Conservation (phyloP, 176 grass and related monocot genomes). For the Carex scoparia region DNA sequence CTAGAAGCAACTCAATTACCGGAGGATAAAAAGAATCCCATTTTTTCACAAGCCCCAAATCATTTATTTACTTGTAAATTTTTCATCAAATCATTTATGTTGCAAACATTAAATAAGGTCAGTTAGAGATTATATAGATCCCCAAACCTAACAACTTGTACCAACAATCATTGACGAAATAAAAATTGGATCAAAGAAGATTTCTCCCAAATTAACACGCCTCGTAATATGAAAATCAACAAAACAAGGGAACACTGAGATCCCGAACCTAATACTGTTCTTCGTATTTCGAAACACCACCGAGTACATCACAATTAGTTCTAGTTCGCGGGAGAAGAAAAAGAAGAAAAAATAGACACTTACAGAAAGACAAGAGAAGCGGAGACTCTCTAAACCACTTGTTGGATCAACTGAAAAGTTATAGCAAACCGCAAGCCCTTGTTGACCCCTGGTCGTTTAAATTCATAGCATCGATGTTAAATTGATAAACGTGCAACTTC, state of each 20-base stretch:
- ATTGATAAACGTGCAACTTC: too few species aligned
- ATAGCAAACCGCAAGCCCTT: background rate
- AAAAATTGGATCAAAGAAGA: background rate
- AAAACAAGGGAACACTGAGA: background rate
- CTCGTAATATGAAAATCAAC: background rate
- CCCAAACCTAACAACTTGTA: background rate
- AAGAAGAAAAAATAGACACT: background rate
- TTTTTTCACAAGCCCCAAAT: background rate
- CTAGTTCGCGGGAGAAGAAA: background rate
- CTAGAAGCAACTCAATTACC: background rate
- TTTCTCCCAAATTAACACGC: background rate
- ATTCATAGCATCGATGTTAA: too few species aligned
- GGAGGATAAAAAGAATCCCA: background rate
- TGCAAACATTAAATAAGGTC: background rate
- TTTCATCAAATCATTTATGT: background rate
- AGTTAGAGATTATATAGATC: slow-evolving; percentile 11
- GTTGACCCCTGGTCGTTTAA: too few species aligned
- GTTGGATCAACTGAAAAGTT: background rate
- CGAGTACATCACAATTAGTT: background rate
- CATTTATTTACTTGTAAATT: background rate
- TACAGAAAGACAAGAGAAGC: background rate
- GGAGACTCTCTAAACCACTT: background rate
- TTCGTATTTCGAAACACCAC: background rate
- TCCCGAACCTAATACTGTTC: background rate
- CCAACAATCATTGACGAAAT: background rate